These are phyloP conservation scores for Kwoniella sp. DNA, from an alignment of 768 basidiomycete genomes.

Conservation along the genomic window DNA sequence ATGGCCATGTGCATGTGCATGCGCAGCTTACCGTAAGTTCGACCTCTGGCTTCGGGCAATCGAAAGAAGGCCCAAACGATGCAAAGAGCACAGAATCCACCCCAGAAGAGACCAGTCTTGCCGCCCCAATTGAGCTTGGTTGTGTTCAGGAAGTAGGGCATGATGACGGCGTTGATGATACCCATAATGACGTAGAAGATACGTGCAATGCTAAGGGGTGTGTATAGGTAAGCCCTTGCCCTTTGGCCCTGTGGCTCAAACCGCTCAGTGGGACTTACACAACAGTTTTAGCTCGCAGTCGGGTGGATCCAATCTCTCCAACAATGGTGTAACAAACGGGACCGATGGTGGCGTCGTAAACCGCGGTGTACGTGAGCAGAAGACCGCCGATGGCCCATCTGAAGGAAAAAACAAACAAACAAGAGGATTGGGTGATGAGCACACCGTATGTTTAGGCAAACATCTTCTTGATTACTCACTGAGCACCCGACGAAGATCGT, in stretches of 20 bases:
- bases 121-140: conserved; percentile 39
- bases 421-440: no score
- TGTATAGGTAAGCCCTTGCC: background rate
- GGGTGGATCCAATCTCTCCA: conserved; percentile 41
- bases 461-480: conserved; percentile 15
- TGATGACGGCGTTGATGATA: conserved; percentile 31
- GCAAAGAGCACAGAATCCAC: conserved; percentile 24
- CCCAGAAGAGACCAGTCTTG: conserved; percentile 50
- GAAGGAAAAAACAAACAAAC: background rate
- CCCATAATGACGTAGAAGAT: conserved; percentile 36
- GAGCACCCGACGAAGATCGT: conserved; percentile 18
- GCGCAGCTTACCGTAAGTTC: conserved; percentile 42
- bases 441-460: no score
- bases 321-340: conserved; percentile 46
- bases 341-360: conserved; percentile 45
- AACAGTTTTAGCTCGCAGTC: conserved; percentile 49
- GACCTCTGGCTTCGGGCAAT: conserved; percentile 34
- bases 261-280: conserved; percentile 42
- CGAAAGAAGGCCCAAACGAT: conserved; percentile 43
- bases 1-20: no score
- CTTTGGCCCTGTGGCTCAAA: background rate
- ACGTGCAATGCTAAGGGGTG: conserved; percentile 17
- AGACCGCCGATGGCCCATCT: conserved; percentile 52
- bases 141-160: conserved; percentile 39
- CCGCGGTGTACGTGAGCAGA: conserved; percentile 53